phyloP scores from a whole-genome alignment of 1,284 basidiomycete species.

The Grifola frondosa region DNA sequence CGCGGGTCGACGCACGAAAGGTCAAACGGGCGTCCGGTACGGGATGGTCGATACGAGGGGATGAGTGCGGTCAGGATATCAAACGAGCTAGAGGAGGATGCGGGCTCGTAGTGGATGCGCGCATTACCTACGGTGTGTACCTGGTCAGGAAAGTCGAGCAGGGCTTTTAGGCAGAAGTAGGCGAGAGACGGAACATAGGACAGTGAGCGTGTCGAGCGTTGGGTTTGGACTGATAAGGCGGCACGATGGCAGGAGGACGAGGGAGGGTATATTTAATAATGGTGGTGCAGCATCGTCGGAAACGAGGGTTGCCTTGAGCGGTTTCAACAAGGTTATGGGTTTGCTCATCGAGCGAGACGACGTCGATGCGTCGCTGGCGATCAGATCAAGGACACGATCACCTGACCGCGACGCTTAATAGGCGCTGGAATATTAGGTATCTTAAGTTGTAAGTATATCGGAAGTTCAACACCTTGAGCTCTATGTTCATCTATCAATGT shows the following conservation, averaged over 20 bases:
- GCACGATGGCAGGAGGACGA: constrained; percentile 19
- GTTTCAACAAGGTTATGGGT: constrained; percentile 32
- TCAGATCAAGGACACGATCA: too few relatives aligned
- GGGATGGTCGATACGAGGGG: constrained; percentile 26
- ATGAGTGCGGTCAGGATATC: constrained; percentile 41
- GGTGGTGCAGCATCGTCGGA: constrained; percentile 40
- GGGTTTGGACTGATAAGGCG: constrained; percentile 26
- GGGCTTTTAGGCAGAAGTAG: constrained; percentile 38
- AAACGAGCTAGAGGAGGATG: constrained; percentile 21
- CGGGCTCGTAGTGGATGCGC: constrained; percentile 30
- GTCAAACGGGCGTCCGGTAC: constrained; percentile 24
- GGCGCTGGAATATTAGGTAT: too few relatives aligned
- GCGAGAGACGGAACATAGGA: constrained; percentile 39
- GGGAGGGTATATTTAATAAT: constrained; percentile 34
- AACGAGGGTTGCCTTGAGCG: constrained; percentile 14
- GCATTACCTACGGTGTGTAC: constrained; percentile 32
- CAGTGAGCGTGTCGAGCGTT: constrained; percentile 2
- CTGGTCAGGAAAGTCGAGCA: constrained; percentile 39
- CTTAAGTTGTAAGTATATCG: too few relatives aligned
- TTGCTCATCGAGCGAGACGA: too few relatives aligned
- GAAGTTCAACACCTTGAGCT: too few relatives aligned
- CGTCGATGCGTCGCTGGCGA: too few relatives aligned
- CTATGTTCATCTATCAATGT: too few relatives aligned
- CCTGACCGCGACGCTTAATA: too few relatives aligned
- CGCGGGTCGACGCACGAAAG: constrained; percentile 46